A percentile compares a stretch with the other conserved stretches of the same genome.
phyloP scores from a whole-genome alignment of 78 protist species.

The Monosiga brevicollis region DNA sequence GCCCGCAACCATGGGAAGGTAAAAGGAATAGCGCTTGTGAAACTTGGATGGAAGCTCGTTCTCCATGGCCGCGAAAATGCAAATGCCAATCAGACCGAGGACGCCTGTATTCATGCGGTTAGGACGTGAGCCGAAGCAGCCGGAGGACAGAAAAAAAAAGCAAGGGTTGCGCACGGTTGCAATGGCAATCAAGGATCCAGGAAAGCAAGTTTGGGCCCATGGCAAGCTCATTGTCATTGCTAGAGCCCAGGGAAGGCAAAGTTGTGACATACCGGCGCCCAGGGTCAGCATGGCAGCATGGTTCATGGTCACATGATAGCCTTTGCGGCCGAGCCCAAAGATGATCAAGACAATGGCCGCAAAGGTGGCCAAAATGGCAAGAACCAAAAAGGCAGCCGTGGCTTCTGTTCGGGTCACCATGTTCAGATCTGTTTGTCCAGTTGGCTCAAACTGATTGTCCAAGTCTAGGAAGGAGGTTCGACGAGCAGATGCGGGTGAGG shows the following conservation, averaged over 20 bases:
- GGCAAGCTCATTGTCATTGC: too few species aligned
- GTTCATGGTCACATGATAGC: background rate
- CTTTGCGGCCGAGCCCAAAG: background rate
- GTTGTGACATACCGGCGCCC: too few species aligned
- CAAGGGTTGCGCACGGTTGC: too few species aligned
- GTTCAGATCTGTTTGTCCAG: background rate
- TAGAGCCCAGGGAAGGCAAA: too few species aligned
- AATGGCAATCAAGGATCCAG: too few species aligned
- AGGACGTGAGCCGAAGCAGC: too few species aligned
- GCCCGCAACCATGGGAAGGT: background rate
- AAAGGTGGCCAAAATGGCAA: background rate
- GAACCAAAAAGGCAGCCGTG: background rate
- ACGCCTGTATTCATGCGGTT: too few species aligned
- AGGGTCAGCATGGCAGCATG: too few species aligned
- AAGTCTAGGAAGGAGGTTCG: background rate
- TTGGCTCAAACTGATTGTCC: background rate
- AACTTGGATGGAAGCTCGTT: background rate
- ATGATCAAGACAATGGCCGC: background rate
- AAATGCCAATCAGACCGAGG: background rate
- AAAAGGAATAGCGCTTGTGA: background rate
- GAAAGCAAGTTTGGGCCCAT: too few species aligned
- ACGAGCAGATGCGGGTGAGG: background rate
- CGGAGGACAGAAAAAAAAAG: too few species aligned
- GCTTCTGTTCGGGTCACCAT: background rate
- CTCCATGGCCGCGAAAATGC: background rate